Evolutionary conservation across 192 early-diverging fungal species (phyloP).

Genomic region (Neocallimastix lanati): DNA sequence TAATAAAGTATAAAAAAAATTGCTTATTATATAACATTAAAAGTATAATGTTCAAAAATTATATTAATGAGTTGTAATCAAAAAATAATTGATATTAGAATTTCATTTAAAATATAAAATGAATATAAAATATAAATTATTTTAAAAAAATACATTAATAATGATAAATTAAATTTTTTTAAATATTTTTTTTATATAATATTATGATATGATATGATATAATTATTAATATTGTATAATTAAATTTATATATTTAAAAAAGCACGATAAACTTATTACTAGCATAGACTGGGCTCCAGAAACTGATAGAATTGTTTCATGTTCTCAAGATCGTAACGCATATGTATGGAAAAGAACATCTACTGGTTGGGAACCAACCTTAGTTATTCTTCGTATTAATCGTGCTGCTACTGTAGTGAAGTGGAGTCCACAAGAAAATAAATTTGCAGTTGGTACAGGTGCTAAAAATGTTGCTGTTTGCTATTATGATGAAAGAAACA

Average conservation of each 20-base stretch:
- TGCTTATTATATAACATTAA: too few species aligned
- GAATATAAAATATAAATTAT: too few species aligned
- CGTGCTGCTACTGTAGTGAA: slow-evolving; percentile 82
- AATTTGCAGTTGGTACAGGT: slow-evolving; percentile 94
- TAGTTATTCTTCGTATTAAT: slow-evolving; percentile 88
- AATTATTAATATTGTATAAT: too few species aligned
- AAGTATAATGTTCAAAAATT: too few species aligned
- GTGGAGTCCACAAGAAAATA: slow-evolving; percentile 90
- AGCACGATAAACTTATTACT: slow-evolving; percentile 92
- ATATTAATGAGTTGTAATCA: too few species aligned
- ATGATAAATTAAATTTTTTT: too few species aligned
- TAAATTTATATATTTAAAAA: background rate
- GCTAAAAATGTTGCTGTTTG: slow-evolving; percentile 79
- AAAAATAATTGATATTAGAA: too few species aligned
- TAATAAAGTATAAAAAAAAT: too few species aligned
- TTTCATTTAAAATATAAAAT: too few species aligned
- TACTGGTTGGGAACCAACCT: slow-evolving; percentile 63
- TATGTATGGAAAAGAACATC: slow-evolving; percentile 82
- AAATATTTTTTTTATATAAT: background rate
- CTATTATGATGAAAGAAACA: slow-evolving; percentile 87
- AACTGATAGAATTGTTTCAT: slow-evolving; percentile 87
- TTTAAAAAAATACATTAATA: too few species aligned
- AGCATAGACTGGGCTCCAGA: slow-evolving; percentile 87
- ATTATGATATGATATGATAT: too few species aligned
- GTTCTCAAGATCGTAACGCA: slow-evolving; percentile 95